Base-by-base conservation (phyloP, 352 stramenopile species). In the Globisporangium perplexum region DNA sequence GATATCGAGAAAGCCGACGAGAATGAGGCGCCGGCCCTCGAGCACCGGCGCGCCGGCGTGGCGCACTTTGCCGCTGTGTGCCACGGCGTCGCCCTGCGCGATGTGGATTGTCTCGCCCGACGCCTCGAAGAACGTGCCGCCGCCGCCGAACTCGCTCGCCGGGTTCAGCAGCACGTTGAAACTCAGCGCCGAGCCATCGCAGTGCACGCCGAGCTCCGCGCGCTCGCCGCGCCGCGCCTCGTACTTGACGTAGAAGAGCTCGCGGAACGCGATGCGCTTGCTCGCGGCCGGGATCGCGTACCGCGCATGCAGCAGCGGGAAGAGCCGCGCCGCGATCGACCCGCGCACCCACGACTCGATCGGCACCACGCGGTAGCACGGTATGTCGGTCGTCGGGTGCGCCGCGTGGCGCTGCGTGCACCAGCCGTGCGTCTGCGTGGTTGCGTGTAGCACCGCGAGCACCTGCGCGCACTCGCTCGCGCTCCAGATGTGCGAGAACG, bases 1-100 rank as follows among this genome's bases (percentile, higher is more conserved):
- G 30, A 97, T 68, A 59, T 97, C 86, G 2, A 98, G 74, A 66
- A 98, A 98, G 0, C 85, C 94, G 22, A 98, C 92, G 52, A 98
- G 71, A 38, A 98, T 90, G 41, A 92, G 77, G 11, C 94, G 79
- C 35, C 80, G 71, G 11, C 94, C 94, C 7, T 62, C 63, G 1
- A 88, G 84, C 26, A 98, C 86, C 0, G 80, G 67, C 38, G 93
- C 77, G 7, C 87, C 94, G 39, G 88, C 94, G 61, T 98, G 94
- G 12, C 96, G 73, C 30, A 98, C 69, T 60, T 97, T 97, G 14
- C 92, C 92, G 39, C 83, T 97, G 68, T 98, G 94, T 11, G 96
- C 78, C 22, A 86, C 83, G 8, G 72, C 79, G 62, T 97, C 87
- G 36, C 94, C 94, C 55, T 94, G 77, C 7, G 74, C 60, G 47